These are phyloP conservation scores for Claviceps digitariae DNA, from an alignment of 2,329 filamentous ascomycete species.

Conservation along the genomic window DNA sequence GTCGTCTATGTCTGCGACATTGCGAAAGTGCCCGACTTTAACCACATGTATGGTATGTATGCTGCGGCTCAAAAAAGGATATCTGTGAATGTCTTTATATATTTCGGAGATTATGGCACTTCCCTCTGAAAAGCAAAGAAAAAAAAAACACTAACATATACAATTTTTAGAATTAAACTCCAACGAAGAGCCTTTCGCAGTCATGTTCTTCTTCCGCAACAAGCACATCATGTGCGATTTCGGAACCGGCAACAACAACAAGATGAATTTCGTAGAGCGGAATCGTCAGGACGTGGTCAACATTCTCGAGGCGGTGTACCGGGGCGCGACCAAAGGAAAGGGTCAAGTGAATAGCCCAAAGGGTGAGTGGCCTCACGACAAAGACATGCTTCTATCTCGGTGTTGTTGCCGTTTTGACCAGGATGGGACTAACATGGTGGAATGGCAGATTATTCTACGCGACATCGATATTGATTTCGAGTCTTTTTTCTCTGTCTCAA, in stretches of 20 bases:
- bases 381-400: not conserved
- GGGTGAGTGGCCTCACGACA: conserved; percentile 23
- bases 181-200: conserved; percentile 60
- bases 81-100: no score
- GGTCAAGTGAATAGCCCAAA: conserved; percentile 96
- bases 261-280: conserved; percentile 85
- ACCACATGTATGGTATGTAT: conserved; percentile 68
- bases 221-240: conserved; percentile 99
- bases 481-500: not conserved
- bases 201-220: conserved; percentile 96
- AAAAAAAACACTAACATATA: not conserved
- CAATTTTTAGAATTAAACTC: conserved; percentile 4
- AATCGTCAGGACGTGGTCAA: conserved; percentile 98
- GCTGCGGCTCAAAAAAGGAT: no score
- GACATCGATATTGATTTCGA: conserved; percentile 21
- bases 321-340: conserved; percentile 94
- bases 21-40: conserved; percentile 84
- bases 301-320: conserved; percentile 95
- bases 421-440: not conserved
- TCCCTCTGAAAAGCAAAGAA: not conserved
- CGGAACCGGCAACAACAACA: conserved; percentile 97
- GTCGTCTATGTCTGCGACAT: conserved; percentile 91
- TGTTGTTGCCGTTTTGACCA: not conserved
- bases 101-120: no score
- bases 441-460: conserved; percentile 21